Evolutionary conservation across 192 early-diverging fungal species (phyloP).

Genomic region (Coemansia sp.): DNA sequence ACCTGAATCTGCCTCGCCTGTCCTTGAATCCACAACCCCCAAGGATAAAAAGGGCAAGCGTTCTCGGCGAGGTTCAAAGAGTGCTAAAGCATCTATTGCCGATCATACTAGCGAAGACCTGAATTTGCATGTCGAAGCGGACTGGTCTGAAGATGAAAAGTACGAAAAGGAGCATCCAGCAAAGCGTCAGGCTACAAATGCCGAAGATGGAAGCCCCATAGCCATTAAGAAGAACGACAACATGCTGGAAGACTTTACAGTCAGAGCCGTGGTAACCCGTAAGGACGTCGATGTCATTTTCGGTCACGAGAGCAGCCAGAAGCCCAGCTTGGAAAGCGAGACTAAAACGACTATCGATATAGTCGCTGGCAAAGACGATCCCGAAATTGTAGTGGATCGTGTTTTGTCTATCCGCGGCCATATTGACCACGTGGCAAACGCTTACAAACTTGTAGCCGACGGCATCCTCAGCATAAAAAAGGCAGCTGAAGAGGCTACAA

Average conservation of each 20-base stretch:
- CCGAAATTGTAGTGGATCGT: constrained; percentile 53
- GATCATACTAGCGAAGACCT: constrained; percentile 39
- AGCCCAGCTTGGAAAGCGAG: constrained; percentile 22
- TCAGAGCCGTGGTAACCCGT: constrained; percentile 51
- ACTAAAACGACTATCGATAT: constrained; percentile 22
- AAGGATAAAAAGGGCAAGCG: constrained; percentile 1
- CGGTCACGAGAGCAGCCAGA: constrained; percentile 15
- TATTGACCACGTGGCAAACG: constrained; percentile 23
- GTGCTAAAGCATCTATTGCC: neutral
- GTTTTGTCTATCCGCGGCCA: constrained; percentile 44
- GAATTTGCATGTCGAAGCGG: constrained; percentile 47
- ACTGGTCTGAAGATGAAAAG: constrained; percentile 51
- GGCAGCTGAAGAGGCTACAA: constrained; percentile 1
- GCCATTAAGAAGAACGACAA: constrained; percentile 15
- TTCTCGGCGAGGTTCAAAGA: constrained; percentile 2
- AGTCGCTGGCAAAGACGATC: constrained; percentile 49
- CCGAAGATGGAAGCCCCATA: constrained; percentile 12
- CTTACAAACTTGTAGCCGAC: constrained; percentile 30
- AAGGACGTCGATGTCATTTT: constrained; percentile 51
- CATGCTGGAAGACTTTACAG: constrained; percentile 38
- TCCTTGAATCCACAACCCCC: constrained; percentile 1
- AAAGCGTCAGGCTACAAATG: constrained; percentile 33
- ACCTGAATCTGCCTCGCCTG: neutral
- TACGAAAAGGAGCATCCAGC: constrained; percentile 41
- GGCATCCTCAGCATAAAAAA: constrained; percentile 25